These are phyloP conservation scores for Iris pallida DNA, from an alignment of 116 monocot genomes.

Conservation along the genomic window DNA sequence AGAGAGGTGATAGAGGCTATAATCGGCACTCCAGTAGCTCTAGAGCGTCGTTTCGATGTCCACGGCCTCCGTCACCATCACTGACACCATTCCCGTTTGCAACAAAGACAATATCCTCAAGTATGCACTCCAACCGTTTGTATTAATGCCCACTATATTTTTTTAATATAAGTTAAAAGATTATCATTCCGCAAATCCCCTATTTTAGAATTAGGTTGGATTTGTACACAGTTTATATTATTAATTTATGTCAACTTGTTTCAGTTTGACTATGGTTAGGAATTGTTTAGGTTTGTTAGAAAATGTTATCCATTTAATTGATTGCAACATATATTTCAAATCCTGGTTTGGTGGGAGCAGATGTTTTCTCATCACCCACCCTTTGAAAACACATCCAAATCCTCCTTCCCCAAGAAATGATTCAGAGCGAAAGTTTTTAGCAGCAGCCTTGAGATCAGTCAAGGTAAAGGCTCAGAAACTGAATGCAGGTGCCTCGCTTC, in stretches of 20 bases:
- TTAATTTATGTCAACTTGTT: too few species aligned
- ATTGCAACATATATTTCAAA: constrained; percentile 68
- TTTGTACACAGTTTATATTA: too few species aligned
- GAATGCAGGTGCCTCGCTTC: constrained; percentile 6
- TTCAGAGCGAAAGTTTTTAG: constrained; percentile 68
- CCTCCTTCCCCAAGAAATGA: constrained; percentile 80
- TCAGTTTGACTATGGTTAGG: too few species aligned
- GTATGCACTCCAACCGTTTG: constrained; percentile 18
- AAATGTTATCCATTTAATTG: too few species aligned
- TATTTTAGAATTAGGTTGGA: too few species aligned
- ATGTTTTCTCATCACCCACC: constrained; percentile 72
- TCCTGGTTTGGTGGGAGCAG: constrained; percentile 56
- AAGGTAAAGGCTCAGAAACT: constrained; percentile 57
- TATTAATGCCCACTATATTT: too few species aligned
- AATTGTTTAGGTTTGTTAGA: too few species aligned
- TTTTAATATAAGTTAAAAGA: too few species aligned
- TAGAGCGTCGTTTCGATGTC: constrained; percentile 35
- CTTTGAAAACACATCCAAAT: constrained; percentile 79
- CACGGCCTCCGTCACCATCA: constrained; percentile 52
- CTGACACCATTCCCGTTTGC: constrained; percentile 77
- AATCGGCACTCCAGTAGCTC: constrained; percentile 62
- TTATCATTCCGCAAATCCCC: too few species aligned
- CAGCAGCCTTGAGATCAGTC: constrained; percentile 64
- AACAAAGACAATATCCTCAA: constrained; percentile 88
- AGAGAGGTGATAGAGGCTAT: too few species aligned